Evolutionary conservation across 768 basidiomycete genomes (phyloP).

Genomic region (Phanerodontia chrysosporium): DNA sequence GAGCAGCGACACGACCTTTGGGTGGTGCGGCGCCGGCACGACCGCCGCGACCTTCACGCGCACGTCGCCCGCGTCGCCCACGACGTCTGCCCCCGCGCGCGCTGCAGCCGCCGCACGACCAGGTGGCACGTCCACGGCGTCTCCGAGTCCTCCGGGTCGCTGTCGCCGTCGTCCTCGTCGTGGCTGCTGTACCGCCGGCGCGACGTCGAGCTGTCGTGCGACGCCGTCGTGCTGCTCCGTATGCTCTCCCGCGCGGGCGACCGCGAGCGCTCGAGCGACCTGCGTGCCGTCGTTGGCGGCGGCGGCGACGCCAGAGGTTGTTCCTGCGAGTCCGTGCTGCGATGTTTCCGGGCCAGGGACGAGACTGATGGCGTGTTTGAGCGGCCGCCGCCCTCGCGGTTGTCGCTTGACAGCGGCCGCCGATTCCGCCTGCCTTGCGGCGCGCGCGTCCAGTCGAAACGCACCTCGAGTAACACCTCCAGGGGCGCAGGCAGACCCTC

Average conservation of each 20-base stretch:
- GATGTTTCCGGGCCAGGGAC: constrained; percentile 8
- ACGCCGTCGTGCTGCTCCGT: constrained; percentile 13
- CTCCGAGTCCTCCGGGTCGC: constrained; percentile 94
- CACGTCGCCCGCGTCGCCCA: constrained; percentile 16
- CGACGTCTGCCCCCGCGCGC: constrained; percentile 12
- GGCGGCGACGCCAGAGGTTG: not conserved
- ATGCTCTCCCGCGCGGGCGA: constrained; percentile 11
- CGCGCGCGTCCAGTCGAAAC: constrained; percentile 72
- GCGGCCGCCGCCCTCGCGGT: not conserved
- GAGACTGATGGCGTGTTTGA: constrained; percentile 12
- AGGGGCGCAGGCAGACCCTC: constrained; percentile 38
- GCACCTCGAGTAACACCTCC: constrained; percentile 55
- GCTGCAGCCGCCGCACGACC: constrained; percentile 47
- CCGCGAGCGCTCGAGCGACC: constrained; percentile 12
- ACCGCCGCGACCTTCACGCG: constrained; percentile 76
- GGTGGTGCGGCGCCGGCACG: constrained; percentile 92
- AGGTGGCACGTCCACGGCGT: constrained; percentile 94
- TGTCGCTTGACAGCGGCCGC: constrained; percentile 5
- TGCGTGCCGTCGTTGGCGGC: constrained; percentile 14
- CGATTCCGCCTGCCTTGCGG: constrained; percentile 15
- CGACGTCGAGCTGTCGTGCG: constrained; percentile 15
- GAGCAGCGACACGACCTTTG: constrained; percentile 87
- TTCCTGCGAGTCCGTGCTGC: not conserved
- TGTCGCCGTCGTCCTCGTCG: constrained; percentile 56
- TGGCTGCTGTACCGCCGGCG: constrained; percentile 4